phyloP scores from a whole-genome alignment of 2,329 filamentous ascomycete species.

The Parafenestella ontariensis region DNA sequence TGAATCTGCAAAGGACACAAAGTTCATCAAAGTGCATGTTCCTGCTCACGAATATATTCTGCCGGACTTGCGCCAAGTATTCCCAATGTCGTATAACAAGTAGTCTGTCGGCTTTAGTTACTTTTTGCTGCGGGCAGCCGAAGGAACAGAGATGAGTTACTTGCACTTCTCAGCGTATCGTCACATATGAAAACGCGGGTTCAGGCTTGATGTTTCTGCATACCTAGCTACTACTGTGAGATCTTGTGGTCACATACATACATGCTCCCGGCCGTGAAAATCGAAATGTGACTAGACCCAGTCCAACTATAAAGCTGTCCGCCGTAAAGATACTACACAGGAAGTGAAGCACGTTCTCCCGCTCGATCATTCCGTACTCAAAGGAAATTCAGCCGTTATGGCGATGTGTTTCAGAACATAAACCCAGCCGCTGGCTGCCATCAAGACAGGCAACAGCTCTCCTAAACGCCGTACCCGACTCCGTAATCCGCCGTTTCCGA shows the following conservation, averaged over 20 bases:
- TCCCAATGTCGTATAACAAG: too few relatives aligned
- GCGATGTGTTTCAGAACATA: conserved; percentile 5
- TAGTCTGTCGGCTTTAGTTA: too few relatives aligned
- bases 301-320: background rate
- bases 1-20: too few relatives aligned
- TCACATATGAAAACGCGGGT: too few relatives aligned
- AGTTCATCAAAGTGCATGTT: too few relatives aligned
- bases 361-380: background rate
- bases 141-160: too few relatives aligned
- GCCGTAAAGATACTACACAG: conserved; percentile 23
- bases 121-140: too few relatives aligned
- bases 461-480: conserved; percentile 26
- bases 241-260: conserved; percentile 10
- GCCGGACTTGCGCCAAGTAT: too few relatives aligned
- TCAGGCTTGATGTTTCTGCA: conserved; percentile 1
- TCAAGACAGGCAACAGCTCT: conserved; percentile 8
- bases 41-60: too few relatives aligned
- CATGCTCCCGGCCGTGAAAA: conserved; percentile 10
- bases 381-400: conserved; percentile 10
- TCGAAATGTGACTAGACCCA: background rate
- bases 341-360: conserved; percentile 22
- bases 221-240: background rate
- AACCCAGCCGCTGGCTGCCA: conserved; percentile 1
- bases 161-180: too few relatives aligned
- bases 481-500: conserved; percentile 11